phyloP scores from a whole-genome alignment of 805 yeast species.

The Jamesozyma spencerorum region DNA sequence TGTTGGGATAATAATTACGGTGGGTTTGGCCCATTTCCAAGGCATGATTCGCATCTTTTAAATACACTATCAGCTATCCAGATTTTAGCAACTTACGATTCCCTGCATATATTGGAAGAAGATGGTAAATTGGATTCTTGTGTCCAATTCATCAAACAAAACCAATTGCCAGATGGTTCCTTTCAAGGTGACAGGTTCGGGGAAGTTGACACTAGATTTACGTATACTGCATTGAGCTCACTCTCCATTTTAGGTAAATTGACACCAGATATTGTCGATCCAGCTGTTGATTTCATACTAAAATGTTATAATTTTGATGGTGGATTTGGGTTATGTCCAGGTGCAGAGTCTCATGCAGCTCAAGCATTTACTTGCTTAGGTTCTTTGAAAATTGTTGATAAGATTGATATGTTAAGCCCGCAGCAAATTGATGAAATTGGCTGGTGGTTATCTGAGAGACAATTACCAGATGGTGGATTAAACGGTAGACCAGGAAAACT shows the following conservation, averaged over 20 bases:
- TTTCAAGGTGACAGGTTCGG: conserved; percentile 88
- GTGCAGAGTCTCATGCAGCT: conserved; percentile 92
- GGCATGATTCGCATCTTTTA: conserved; percentile 80
- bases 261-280: conserved; percentile 44
- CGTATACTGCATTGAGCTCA: conserved; percentile 70
- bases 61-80: conserved; percentile 85
- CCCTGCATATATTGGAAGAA: conserved; percentile 36
- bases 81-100: conserved; percentile 56
- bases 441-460: conserved; percentile 90
- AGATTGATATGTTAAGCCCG: conserved; percentile 38
- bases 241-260: conserved; percentile 61
- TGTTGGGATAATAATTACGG: conserved; percentile 56
- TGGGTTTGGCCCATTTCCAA: conserved; percentile 85
- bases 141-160: conserved; percentile 31
- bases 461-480: conserved; percentile 75
- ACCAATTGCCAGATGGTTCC: conserved; percentile 48
- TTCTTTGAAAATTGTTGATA: conserved; percentile 58
- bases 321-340: conserved; percentile 88
- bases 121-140: conserved; percentile 26
- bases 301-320: conserved; percentile 88
- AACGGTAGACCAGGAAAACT: conserved; percentile 94
- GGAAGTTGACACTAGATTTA: conserved; percentile 86
- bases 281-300: conserved; percentile 56
- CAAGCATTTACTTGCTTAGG: conserved; percentile 84
- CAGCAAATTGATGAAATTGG: conserved; percentile 41